Evolutionary conservation across 495 filamentous ascomycete species (phyloP), one percentile per base, ranked within the genome.

Genomic region (Penicillium verhagenii): DNA sequence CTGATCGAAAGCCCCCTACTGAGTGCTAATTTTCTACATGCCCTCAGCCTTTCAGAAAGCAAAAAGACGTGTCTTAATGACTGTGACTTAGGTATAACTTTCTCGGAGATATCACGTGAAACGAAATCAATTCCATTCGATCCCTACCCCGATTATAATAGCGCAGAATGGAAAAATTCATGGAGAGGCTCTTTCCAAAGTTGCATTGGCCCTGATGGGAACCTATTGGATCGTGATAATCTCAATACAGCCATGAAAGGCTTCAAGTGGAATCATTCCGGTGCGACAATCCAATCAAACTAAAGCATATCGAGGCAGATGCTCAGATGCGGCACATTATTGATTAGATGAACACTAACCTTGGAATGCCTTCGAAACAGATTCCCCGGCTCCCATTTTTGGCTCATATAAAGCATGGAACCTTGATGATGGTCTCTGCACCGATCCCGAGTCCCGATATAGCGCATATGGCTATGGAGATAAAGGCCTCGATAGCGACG

Each of bases 101-200:
- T n/a, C n/a, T n/a, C n/a, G n/a, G n/a, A n/a, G n/a, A n/a, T n/a
- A n/a, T n/a, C n/a, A n/a, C n/a, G n/a, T n/a, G n/a, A n/a, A n/a
- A n/a, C n/a, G n/a, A n/a, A n/a, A n/a, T n/a, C n/a, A n/a, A 25
- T 45, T n/a, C 38, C 38, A 42, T 48, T 79, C 54, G 56, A 70
- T 24, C 78, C 78, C 10, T 79, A 79, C 43, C 78, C 76, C 2
- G 60, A 70, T 6, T 81, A 80, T 59, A 74, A 79, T 42, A 66
- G 58, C 20, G 53, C 53, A 19, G 60, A 63, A 29, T 79, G 75
- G 75, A 60, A 60, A 49, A 52, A 56, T 18, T 57, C 62, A 19
- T 79, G 72, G 66, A 67, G 61, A 31, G 76, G 76, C 5, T n/a
- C 42, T 8, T 63, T 54, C 44, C 45, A 70, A 25, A 53, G 73